Percentiles rank a stretch among this genome's conserved stretches.
Conservation (phyloP, 202 grass and related monocot species). For the Dendrocalamus latiflorus region DNA sequence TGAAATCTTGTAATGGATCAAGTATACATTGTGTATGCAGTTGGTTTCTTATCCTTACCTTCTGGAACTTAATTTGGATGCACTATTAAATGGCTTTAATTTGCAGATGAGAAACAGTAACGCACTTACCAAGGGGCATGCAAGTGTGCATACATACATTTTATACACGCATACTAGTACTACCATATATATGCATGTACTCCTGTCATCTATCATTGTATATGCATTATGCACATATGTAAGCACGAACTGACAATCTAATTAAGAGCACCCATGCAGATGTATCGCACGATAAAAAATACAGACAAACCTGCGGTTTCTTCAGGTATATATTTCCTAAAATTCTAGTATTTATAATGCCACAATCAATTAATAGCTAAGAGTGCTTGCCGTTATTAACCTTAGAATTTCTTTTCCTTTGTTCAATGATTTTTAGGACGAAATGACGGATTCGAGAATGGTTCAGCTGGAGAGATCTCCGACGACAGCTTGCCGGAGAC, state of each 20-base stretch:
- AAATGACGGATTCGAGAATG: conserved; percentile 53
- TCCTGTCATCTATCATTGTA: background rate
- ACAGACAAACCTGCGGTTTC: conserved; percentile 36
- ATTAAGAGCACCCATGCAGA: conserved; percentile 30
- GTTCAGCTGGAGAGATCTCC: conserved; percentile 49
- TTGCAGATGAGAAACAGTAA: background rate
- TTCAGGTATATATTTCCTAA: conserved; percentile 17
- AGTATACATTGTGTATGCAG: background rate
- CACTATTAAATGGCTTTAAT: background rate
- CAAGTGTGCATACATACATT: background rate
- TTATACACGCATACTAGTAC: background rate
- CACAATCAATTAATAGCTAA: too few relatives aligned
- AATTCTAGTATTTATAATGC: background rate
- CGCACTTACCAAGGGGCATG: too few relatives aligned
- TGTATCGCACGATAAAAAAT: conserved; percentile 66
- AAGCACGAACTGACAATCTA: background rate
- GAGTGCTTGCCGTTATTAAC: background rate
- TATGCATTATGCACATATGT: background rate
- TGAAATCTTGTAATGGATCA: background rate
- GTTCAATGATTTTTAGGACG: background rate
- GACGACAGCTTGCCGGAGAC: conserved; percentile 43
- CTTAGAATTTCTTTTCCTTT: background rate
- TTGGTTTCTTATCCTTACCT: background rate
- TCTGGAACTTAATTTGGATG: background rate
- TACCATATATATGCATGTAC: background rate